Percentiles rank a stretch among this genome's conserved stretches.
phyloP scores from a whole-genome alignment of 805 yeast species.

The Zygosaccharomyces kombuchaensis region DNA sequence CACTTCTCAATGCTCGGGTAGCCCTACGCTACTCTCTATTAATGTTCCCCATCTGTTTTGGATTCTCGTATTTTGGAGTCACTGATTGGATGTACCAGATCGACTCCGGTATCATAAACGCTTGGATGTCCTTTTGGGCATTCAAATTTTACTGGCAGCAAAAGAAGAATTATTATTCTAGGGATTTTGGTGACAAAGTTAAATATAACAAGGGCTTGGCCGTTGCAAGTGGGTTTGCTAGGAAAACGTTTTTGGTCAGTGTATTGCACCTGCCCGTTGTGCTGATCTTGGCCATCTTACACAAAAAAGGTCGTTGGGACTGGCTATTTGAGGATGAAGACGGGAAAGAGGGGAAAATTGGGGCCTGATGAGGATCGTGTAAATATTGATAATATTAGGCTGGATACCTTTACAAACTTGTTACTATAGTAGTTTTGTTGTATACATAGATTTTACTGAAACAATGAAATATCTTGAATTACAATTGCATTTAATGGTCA shows the following conservation, averaged over 20 bases:
- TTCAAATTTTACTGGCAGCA: slow-evolving; percentile 85
- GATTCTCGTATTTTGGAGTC: slow-evolving; percentile 69
- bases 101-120: slow-evolving; percentile 81
- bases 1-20: slow-evolving; percentile 87
- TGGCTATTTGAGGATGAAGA: slow-evolving; percentile 42
- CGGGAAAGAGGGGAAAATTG: slow-evolving; percentile 7
- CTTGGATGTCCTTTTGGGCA: slow-evolving; percentile 80
- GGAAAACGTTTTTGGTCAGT: slow-evolving; percentile 87
- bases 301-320: slow-evolving; percentile 95
- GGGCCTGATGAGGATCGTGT: slow-evolving; percentile 10
- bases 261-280: slow-evolving; percentile 93
- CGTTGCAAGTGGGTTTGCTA: slow-evolving; percentile 66
- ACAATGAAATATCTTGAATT: slow-evolving; percentile 4
- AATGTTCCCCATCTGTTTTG: slow-evolving; percentile 91
- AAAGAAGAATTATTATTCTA: slow-evolving; percentile 47
- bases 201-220: slow-evolving; percentile 51
- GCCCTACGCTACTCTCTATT: slow-evolving; percentile 84
- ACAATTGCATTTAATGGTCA: slow-evolving; percentile 37
- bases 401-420: slow-evolving; percentile 5
- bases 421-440: neutral
- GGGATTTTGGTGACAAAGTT: slow-evolving; percentile 30
- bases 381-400: slow-evolving; percentile 7
- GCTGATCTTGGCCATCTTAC: slow-evolving; percentile 85
- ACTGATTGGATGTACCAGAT: slow-evolving; percentile 76
- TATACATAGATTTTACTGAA: neutral